Evolutionary conservation across 2,329 filamentous ascomycete species (phyloP), one percentile per base, ranked within the genome.

Genomic region (Zarea fungicola): DNA sequence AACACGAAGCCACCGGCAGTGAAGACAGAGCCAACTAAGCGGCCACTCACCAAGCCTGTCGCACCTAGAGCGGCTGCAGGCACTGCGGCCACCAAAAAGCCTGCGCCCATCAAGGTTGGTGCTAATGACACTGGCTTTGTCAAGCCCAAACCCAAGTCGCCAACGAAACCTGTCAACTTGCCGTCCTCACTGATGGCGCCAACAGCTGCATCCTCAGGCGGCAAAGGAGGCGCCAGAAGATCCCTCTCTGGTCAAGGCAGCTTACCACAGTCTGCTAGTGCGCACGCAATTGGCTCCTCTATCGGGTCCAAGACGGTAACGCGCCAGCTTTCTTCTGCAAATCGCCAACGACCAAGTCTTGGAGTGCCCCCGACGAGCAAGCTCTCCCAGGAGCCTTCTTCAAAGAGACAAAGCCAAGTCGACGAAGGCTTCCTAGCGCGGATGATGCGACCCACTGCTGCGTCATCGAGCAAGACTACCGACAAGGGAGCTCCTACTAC

Each of bases 361-460:
- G 80, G 79, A 2, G 77, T 72, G 3, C 79, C 80, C 7, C 77
- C 80, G 3, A 84, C 80, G 64, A 82, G 78, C 55, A 32, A 50
- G 7, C 34, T 23, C 34, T 68, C 76, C 52, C 62, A 73, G 63
- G 72, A 75, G 36, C 16, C 37, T 7, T 25, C 37, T 57, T 58
- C 76, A 43, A 76, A 75, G 56, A 72, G 74, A 52, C 71, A 77
- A 22, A 73, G 72, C 40, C 76, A 77, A 16, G 73, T 85, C 1
- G 84, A 88, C 54, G 83, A 87, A 55, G 68, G 81, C 13, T 91
- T 91, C 66, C 69, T 91, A 22, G 85, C 85, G n/a, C 80, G 87
- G 45, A 89, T 91, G 86, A 90, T 85, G 81, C 75, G 86, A 34
- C 87, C 87, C 2, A 91, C 87, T 0, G 78, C 84, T 37, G 73